Evolutionary conservation across 2,329 filamentous ascomycete species (phyloP).

Genomic region (Dothistroma septosporum): DNA sequence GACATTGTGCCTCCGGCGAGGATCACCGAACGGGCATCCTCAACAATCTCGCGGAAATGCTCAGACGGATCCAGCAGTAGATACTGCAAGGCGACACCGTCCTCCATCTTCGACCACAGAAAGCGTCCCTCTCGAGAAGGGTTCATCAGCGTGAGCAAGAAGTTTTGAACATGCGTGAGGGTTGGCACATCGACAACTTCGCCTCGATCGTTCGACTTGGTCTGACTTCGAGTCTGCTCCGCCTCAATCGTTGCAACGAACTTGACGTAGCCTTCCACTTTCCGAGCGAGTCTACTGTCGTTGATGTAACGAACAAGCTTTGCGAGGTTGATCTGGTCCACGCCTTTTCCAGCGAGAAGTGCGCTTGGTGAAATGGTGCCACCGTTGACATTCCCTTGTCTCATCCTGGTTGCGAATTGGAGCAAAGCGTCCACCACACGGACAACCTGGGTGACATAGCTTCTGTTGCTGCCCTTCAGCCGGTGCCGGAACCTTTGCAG

Average conservation of each 20-base stretch:
- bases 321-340: constrained; percentile 92
- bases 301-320: constrained; percentile 84
- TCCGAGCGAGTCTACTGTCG: constrained; percentile 87
- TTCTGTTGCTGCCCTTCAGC: constrained; percentile 83
- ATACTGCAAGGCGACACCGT: constrained; percentile 67
- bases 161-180: constrained; percentile 60
- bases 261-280: constrained; percentile 82
- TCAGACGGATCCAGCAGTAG: constrained; percentile 86
- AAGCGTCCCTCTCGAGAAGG: constrained; percentile 65
- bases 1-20: constrained; percentile 97
- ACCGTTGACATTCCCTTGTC: constrained; percentile 44
- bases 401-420: constrained; percentile 11
- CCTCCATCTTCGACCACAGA: constrained; percentile 49
- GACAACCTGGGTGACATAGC: constrained; percentile 84
- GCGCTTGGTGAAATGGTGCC: constrained; percentile 67
- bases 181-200: constrained; percentile 41
- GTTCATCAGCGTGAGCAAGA: constrained; percentile 81
- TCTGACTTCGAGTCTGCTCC: constrained; percentile 11
- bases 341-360: constrained; percentile 75
- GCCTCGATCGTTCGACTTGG: neutral
- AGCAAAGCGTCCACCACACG: constrained; percentile 73
- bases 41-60: constrained; percentile 83
- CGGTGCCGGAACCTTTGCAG: constrained; percentile 83
- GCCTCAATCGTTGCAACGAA: constrained; percentile 53
- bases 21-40: constrained; percentile 79